Evolutionary conservation across 2,329 filamentous ascomycete species (phyloP).

Genomic region (Aspergillus pseudoterreus): DNA sequence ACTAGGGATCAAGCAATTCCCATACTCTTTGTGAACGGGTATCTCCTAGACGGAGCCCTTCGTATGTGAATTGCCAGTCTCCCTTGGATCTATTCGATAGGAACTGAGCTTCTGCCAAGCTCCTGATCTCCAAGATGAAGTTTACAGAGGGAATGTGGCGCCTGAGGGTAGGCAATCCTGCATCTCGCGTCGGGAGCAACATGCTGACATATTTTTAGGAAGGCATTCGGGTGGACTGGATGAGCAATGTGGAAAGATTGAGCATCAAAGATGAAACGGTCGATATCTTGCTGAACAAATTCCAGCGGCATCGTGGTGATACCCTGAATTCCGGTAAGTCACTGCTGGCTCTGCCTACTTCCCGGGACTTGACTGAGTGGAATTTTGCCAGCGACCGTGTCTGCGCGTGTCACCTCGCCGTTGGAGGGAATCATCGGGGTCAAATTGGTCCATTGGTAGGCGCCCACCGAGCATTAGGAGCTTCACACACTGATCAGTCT

Average conservation of each 20-base stretch:
- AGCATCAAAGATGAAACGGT: conserved; percentile 28
- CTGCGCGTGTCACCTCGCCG: conserved; percentile 32
- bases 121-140: conserved; percentile 30
- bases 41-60: background rate
- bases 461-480: background rate
- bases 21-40: background rate
- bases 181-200: background rate
- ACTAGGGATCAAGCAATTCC: background rate
- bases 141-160: conserved; percentile 42
- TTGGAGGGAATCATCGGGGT: conserved; percentile 38
- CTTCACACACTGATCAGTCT: background rate
- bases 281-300: conserved; percentile 35
- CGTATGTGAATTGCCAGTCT: background rate
- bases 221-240: conserved; percentile 38
- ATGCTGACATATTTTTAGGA: conserved; percentile 22
- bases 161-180: conserved; percentile 21
- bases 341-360: background rate
- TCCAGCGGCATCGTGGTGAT: conserved; percentile 37
- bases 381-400: conserved; percentile 27
- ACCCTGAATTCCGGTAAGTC: conserved; percentile 35
- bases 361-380: background rate
- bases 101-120: background rate
- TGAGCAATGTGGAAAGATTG: conserved; percentile 39
- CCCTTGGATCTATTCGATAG: too few species aligned
- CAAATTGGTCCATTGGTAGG: conserved; percentile 36